A percentile compares a stretch with the other conserved stretches of the same genome.
These are phyloP conservation scores for Fragaria nilgerrensis DNA, from an alignment of 306 rosid species.

Conservation along the genomic window DNA sequence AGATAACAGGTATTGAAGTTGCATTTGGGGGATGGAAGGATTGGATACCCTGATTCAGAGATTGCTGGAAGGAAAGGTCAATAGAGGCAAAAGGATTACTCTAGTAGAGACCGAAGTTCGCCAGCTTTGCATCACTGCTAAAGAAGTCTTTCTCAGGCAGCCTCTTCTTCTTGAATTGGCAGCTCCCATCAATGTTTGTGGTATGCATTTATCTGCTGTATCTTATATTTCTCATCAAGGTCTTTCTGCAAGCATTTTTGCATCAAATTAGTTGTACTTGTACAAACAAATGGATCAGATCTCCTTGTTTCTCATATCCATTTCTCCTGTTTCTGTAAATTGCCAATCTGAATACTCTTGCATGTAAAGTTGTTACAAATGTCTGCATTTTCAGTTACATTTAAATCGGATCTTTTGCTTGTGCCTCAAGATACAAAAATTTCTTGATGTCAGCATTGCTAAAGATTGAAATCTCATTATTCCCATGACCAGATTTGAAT, in stretches of 20 bases:
- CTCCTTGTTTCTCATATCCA: not conserved
- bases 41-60: conserved; percentile 70
- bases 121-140: conserved; percentile 62
- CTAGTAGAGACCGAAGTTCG: conserved; percentile 78
- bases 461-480: not conserved
- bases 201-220: conserved; percentile 25
- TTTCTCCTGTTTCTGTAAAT: not conserved
- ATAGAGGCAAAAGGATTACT: conserved; percentile 62
- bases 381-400: not conserved
- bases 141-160: conserved; percentile 68
- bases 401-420: not conserved
- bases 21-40: conserved; percentile 67
- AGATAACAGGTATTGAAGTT: not conserved
- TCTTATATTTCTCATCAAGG: not conserved
- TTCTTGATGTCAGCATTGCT: not conserved
- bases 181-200: conserved; percentile 94
- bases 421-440: not conserved
- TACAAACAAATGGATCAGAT: not conserved
- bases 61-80: conserved; percentile 70
- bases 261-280: not conserved
- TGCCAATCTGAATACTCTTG: not conserved
- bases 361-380: not conserved
- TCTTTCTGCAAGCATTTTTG: not conserved
- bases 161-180: conserved; percentile 76
- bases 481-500: not conserved